Percentiles rank a stretch among this genome's conserved stretches.
These are phyloP conservation scores for Triticum timopheevii DNA, from an alignment of 176 grass and related monocot species.

Conservation along the genomic window DNA sequence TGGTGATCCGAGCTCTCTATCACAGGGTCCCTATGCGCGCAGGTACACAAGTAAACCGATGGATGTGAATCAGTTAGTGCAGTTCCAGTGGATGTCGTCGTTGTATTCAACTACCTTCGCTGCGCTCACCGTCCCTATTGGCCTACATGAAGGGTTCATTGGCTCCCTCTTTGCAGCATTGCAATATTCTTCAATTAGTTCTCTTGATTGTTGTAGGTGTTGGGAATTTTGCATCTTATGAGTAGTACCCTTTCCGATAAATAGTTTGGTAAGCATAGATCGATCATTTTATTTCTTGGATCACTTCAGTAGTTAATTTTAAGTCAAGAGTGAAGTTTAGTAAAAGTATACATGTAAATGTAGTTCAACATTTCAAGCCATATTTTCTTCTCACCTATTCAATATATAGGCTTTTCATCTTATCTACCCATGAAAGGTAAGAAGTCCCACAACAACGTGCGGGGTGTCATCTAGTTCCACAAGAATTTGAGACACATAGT, in stretches of 20 bases:
- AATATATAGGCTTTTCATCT: too few relatives aligned
- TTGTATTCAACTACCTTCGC: background rate
- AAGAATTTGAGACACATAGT: too few relatives aligned
- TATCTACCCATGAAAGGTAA: too few relatives aligned
- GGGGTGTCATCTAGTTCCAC: too few relatives aligned
- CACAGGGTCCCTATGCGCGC: conserved; percentile 2
- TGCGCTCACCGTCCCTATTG: conserved; percentile 56
- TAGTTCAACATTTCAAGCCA: too few relatives aligned
- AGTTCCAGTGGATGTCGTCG: too few relatives aligned
- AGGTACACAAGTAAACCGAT: conserved; percentile 88
- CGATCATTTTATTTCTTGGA: background rate
- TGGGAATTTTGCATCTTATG: background rate
- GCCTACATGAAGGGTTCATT: conserved; percentile 60
- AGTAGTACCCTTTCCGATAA: background rate
- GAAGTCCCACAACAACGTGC: too few relatives aligned
- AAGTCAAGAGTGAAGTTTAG: background rate
- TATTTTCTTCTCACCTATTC: too few relatives aligned
- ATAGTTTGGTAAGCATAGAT: background rate
- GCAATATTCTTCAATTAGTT: conserved; percentile 35
- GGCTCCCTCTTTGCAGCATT: conserved; percentile 66
- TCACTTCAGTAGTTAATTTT: background rate
- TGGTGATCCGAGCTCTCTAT: conserved; percentile 30
- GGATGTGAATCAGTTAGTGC: conserved; percentile 26
- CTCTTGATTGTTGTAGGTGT: background rate
- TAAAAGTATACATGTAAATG: too few relatives aligned